Conservation (phyloP, 2,329 filamentous ascomycete genomes). For the Colletotrichum australisinense region DNA sequence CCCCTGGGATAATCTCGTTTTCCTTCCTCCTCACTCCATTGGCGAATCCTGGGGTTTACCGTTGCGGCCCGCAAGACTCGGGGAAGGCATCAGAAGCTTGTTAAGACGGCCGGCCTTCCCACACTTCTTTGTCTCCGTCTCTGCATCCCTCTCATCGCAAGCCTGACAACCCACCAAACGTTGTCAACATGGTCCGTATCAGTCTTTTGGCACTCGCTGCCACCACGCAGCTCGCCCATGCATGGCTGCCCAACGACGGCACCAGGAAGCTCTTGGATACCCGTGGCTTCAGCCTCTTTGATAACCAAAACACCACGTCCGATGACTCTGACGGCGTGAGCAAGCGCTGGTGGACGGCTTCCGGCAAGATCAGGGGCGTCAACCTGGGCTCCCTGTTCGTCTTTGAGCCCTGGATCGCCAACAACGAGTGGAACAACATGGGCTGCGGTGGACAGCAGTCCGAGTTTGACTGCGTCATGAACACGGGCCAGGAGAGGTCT, state of each 20-base stretch:
- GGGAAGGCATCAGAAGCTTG: conserved; percentile 3
- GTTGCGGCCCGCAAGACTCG: background rate
- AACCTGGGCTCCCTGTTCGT: conserved; percentile 65
- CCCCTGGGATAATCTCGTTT: conserved; percentile 16
- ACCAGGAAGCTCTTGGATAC: conserved; percentile 28
- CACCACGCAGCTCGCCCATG: conserved; percentile 1
- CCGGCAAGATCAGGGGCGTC: conserved; percentile 63
- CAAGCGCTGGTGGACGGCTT: conserved; percentile 32
- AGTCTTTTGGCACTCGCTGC: conserved; percentile 21
- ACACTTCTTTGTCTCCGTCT: background rate
- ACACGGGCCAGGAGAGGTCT: conserved; percentile 57
- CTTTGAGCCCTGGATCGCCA: conserved; percentile 65
- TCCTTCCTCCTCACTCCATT: background rate
- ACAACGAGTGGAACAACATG: conserved; percentile 56
- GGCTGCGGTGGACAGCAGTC: conserved; percentile 58
- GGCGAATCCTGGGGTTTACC: background rate
- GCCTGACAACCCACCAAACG: background rate
- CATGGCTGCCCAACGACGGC: conserved; percentile 26
- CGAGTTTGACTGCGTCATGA: conserved; percentile 65
- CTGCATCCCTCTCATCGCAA: background rate
- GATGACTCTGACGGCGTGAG: conserved; percentile 1
- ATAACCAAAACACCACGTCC: conserved; percentile 21
- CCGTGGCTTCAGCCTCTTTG: conserved; percentile 32
- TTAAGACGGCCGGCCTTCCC: conserved; percentile 14
- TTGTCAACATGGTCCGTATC: conserved; percentile 28